Evolutionary conservation across 352 stramenopile genomes (phyloP), one percentile per base, ranked within the genome.

Genomic region (Phytopythium vexans): DNA sequence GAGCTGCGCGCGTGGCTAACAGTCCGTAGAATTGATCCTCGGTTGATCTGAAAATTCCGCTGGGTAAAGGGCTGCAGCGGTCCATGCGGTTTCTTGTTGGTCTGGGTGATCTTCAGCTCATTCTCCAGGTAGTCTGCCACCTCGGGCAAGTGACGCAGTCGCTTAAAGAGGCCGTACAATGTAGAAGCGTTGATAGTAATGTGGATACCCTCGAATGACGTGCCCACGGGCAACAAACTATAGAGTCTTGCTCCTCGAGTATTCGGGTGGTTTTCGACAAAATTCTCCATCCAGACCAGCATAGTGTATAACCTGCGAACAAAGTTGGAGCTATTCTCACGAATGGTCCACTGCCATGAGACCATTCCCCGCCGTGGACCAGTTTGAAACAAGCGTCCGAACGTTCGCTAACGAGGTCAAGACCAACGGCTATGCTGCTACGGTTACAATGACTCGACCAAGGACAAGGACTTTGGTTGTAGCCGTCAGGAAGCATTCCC

Each of bases 381-480:
- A 21, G 46, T 52, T 52, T n/a, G 46, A 52, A 35, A 41, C 46
- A 12, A 12, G 16, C 33, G 42, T 32, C 33, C 46, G 42, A 32
- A 31, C 42, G 46, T 52, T 52, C 11, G 31, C 46, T 14, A 52
- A 52, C 46, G 33, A 52, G 33, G 35, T 52, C n/a, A 52, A 32
- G 12, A 52, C 32, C 6, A 35, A 52, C 35, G 31, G 46, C 11
- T 52, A 52, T 35, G 46, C 33, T n/a, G 46, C 33, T 32, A 42
- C n/a, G n/a, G 46, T 52, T 39, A 11, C 42, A n/a, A 31, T 52
- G 46, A 43, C 42, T 21, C 46, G 46, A 34, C 31, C 46, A n/a
- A 39, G 16, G 46, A 52, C 21, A 49, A 37, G 10, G 38, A 42
- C 38, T n/a, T n/a, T n/a, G n/a, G n/a, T n/a, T n/a, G n/a, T n/a